phyloP scores from a whole-genome alignment of 2,329 filamentous ascomycete genomes.

The Phaeosphaeriaceae sp. region DNA sequence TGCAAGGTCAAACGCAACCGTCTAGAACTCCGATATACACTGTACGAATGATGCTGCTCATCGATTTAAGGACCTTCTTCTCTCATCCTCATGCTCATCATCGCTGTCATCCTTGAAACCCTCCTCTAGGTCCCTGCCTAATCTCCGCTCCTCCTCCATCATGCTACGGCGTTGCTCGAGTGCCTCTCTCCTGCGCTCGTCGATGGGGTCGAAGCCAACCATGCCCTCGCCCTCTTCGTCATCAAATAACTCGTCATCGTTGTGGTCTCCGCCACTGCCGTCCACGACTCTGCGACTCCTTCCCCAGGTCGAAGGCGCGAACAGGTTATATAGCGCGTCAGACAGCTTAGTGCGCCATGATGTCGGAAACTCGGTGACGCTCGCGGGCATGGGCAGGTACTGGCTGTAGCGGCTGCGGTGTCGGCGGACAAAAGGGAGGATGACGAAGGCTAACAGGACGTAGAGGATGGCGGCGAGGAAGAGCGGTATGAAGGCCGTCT shows the following conservation, averaged over 20 bases:
- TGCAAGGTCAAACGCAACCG: slow-evolving; percentile 1
- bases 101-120: slow-evolving; percentile 78
- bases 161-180: slow-evolving; percentile 49
- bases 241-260: slow-evolving; percentile 51
- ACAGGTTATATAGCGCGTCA: slow-evolving; percentile 43
- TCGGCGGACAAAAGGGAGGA: slow-evolving; percentile 54
- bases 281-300: slow-evolving; percentile 35
- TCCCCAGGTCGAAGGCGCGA: slow-evolving; percentile 40
- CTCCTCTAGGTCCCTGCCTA: slow-evolving; percentile 81
- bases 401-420: slow-evolving; percentile 55
- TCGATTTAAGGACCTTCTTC: slow-evolving; percentile 20
- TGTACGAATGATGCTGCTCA: slow-evolving; percentile 2
- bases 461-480: slow-evolving; percentile 54
- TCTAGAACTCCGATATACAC: not conserved
- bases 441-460: slow-evolving; percentile 47
- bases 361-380: slow-evolving; percentile 19
- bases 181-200: slow-evolving; percentile 46
- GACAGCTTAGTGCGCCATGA: slow-evolving; percentile 45
- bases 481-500: slow-evolving; percentile 56
- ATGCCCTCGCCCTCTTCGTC: slow-evolving; percentile 57
- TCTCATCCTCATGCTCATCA: slow-evolving; percentile 57
- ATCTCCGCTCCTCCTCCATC: slow-evolving; percentile 62
- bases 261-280: slow-evolving; percentile 32
- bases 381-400: slow-evolving; percentile 50
- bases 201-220: slow-evolving; percentile 53